These are phyloP conservation scores for Colletotrichum higginsianum DNA, from an alignment of 2,329 filamentous ascomycete species.

Conservation along the genomic window DNA sequence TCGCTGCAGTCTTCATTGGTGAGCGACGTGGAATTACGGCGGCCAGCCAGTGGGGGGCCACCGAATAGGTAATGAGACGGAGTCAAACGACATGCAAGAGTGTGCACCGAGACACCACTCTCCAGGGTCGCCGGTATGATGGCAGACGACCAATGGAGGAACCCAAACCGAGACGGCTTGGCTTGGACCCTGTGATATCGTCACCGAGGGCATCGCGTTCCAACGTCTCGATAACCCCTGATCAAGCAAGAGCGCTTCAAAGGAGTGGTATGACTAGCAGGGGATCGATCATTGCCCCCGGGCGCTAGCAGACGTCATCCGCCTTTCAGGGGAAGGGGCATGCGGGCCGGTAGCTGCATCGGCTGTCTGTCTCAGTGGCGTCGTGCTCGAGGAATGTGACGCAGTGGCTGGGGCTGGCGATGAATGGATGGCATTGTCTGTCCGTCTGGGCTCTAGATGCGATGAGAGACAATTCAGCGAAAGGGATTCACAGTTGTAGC, in stretches of 20 bases:
- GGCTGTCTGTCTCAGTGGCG: slow-evolving; percentile 23
- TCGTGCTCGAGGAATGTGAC: neutral
- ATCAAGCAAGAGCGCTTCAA: neutral
- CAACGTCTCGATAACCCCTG: neutral
- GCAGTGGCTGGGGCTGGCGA: neutral
- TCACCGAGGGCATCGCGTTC: slow-evolving; percentile 12
- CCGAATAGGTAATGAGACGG: too few relatives aligned
- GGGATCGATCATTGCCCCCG: slow-evolving; percentile 4
- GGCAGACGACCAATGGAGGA: neutral
- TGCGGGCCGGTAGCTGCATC: slow-evolving; percentile 20
- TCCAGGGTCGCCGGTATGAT: neutral
- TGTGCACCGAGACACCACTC: too few relatives aligned
- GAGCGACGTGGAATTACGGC: neutral
- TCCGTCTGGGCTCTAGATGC: neutral
- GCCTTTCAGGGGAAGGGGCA: slow-evolving; percentile 17
- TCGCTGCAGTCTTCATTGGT: neutral
- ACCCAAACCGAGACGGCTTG: too few relatives aligned
- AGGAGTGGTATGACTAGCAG: slow-evolving; percentile 24
- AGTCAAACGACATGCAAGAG: too few relatives aligned
- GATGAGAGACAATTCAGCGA: neutral
- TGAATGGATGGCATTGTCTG: slow-evolving; percentile 15
- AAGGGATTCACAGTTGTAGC: slow-evolving; percentile 5
- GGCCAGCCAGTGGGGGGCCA: neutral
- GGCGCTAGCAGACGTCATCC: slow-evolving; percentile 34
- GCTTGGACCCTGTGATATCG: slow-evolving; percentile 17